These are phyloP conservation scores for Cladophialophora bantiana DNA, from an alignment of 2,329 filamentous ascomycete species.

Conservation along the genomic window DNA sequence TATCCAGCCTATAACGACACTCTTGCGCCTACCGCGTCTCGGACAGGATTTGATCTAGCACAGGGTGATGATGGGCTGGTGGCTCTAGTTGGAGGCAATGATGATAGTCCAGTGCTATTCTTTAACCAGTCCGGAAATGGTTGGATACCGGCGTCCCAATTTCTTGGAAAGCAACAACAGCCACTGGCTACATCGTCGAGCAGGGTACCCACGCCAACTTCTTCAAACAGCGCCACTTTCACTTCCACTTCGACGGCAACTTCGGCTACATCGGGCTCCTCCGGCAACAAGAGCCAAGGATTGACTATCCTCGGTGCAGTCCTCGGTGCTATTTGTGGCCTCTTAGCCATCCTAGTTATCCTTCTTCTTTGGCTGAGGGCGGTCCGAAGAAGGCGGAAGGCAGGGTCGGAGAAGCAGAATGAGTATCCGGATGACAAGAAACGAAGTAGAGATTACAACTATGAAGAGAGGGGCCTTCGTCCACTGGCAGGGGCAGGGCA, in stretches of 20 bases:
- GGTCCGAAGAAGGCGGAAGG: constrained; percentile 61
- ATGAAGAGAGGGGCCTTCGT: constrained; percentile 55
- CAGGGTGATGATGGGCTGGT: constrained; percentile 69
- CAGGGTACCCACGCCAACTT: constrained; percentile 36
- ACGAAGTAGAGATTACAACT: constrained; percentile 45
- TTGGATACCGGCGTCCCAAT: constrained; percentile 75
- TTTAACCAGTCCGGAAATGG: constrained; percentile 78
- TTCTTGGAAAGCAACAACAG: constrained; percentile 62
- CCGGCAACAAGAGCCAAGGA: constrained; percentile 44
- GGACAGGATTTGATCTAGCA: constrained; percentile 73
- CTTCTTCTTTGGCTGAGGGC: constrained; percentile 73
- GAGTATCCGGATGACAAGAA: constrained; percentile 65
- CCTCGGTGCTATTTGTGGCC: constrained; percentile 79
- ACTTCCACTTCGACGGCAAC: constrained; percentile 43
- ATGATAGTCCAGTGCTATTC: constrained; percentile 71
- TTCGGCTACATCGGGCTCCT: constrained; percentile 46
- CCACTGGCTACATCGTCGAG: constrained; percentile 41
- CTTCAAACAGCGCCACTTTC: constrained; percentile 40
- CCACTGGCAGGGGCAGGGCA: constrained; percentile 52
- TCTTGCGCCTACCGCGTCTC: constrained; percentile 68
- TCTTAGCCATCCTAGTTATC: constrained; percentile 73
- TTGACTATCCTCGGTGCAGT: constrained; percentile 78
- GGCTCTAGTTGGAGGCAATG: constrained; percentile 78
- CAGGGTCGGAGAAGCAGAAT: constrained; percentile 57
- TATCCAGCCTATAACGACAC: constrained; percentile 83